phyloP scores from a whole-genome alignment of 345 rosid species.

The Microcos paniculata region DNA sequence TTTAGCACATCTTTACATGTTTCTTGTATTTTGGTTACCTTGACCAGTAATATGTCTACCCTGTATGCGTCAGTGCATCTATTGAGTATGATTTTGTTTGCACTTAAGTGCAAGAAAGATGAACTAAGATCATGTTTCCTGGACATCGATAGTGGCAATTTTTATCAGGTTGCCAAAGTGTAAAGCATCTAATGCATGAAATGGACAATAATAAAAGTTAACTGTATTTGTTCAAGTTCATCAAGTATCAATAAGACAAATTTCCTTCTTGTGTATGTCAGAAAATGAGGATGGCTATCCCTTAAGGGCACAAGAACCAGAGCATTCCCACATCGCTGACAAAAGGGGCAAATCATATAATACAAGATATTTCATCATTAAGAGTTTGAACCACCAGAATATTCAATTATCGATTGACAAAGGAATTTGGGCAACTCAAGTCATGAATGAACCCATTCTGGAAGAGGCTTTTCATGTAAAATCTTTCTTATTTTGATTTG shows the following conservation, averaged over 20 bases:
- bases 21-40: background rate
- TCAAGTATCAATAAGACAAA: background rate
- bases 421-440: slow-evolving; percentile 99
- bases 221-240: background rate
- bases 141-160: background rate
- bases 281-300: slow-evolving; percentile 59
- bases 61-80: background rate
- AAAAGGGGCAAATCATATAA: slow-evolving; percentile 45
- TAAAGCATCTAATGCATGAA: background rate
- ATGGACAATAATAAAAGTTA: background rate
- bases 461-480: slow-evolving; percentile 94
- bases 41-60: background rate
- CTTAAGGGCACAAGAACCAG: slow-evolving; percentile 39
- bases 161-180: background rate
- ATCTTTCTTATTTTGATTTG: slow-evolving; percentile 18
- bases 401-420: slow-evolving; percentile 71
- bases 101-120: background rate
- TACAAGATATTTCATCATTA: slow-evolving; percentile 88
- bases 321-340: slow-evolving; percentile 33
- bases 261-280: slow-evolving; percentile 26
- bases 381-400: slow-evolving; percentile 85
- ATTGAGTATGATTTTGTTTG: background rate
- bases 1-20: background rate
- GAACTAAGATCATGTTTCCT: background rate
- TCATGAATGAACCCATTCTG: slow-evolving; percentile 95